Base-by-base conservation (phyloP, 2,329 filamentous ascomycete species). In the Aspergillus sp. region DNA sequence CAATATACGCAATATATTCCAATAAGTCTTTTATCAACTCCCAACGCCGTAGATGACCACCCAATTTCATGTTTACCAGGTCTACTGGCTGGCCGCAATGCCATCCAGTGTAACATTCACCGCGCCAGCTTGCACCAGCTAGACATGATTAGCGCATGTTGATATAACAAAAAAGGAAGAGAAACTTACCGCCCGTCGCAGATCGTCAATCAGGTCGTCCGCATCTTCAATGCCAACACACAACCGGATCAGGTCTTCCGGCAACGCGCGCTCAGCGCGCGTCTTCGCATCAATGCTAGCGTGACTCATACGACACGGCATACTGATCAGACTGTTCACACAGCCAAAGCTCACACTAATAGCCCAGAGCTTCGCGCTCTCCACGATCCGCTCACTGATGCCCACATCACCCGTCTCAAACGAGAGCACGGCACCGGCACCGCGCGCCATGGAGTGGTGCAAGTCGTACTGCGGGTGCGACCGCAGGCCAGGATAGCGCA, bases 241-340 rank as follows among this genome's bases (percentile, higher is more conserved):
- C 50, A 99, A 75, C 51, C 94, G 83, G 64, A 99, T 97, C 55
- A 99, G 88, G 70, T 99, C 94, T 74, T 99, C 94, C 10, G 94
- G 94, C 85, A 99, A 88, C 59, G 93, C 87, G 58, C 92, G 83
- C 75, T 95, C 91, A 64, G 84, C 80, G 61, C 94, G 81, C 48
- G 92, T 97, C 78, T 96, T 95, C 53, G 91, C 89, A 68, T 97
- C 94, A 66, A 99, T 99, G 69, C 90, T 96, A 36, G 94, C 94
- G 74, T 99, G 94, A 74, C 93, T 97, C 95, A 99, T 99, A 66
- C 93, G 91, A 76, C 94, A 99, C 8, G 94, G 93, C 93, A 99
- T 96, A 76, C 92, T 96, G 73, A 99, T 99, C 71, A 99, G 78
- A 69, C 90, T 95, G 77, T 99, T 99, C 60, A 99, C 94, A 70